These are phyloP conservation scores for Beauveria sp. DNA, from an alignment of 2,329 filamentous ascomycete species.

Conservation along the genomic window DNA sequence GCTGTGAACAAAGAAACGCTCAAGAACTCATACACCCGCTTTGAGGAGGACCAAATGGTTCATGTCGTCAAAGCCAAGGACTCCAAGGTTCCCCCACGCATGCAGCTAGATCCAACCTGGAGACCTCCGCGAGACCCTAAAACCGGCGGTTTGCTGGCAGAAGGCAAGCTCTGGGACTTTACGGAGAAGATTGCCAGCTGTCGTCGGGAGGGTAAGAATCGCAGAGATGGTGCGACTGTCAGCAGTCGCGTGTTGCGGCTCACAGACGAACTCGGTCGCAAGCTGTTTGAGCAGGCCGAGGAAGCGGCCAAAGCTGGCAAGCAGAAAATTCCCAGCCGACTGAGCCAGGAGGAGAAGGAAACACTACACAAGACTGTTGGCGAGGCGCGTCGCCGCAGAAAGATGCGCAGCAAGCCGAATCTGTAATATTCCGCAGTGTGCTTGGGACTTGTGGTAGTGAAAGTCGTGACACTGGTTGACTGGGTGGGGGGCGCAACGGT, in stretches of 20 bases:
- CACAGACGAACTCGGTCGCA: slow-evolving; percentile 63
- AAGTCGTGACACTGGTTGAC: too few species aligned
- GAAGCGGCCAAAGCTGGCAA: slow-evolving; percentile 28
- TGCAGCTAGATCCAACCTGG: slow-evolving; percentile 70
- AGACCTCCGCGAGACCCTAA: slow-evolving; percentile 55
- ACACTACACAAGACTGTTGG: slow-evolving; percentile 34
- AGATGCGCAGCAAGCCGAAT: slow-evolving; percentile 42
- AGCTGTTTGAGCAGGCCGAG: slow-evolving; percentile 56
- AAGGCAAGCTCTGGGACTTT: slow-evolving; percentile 83
- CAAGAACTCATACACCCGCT: slow-evolving; percentile 83
- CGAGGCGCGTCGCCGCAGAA: slow-evolving; percentile 40
- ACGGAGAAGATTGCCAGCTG: slow-evolving; percentile 78
- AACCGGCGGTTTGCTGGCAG: slow-evolving; percentile 55
- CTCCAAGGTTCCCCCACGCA: slow-evolving; percentile 48
- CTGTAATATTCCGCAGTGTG: slow-evolving; percentile 27
- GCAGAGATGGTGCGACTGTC: slow-evolving; percentile 86
- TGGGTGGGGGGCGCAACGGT: not conserved
- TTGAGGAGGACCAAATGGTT: slow-evolving; percentile 86
- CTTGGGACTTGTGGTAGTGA: not conserved
- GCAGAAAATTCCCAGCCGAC: slow-evolving; percentile 28
- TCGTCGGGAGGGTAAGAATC: slow-evolving; percentile 87
- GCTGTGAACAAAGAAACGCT: slow-evolving; percentile 97
- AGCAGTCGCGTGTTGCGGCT: slow-evolving; percentile 71
- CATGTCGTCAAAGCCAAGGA: slow-evolving; percentile 64
- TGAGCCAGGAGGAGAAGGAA: slow-evolving; percentile 44